Evolutionary conservation across 108 stramenopile genomes (phyloP).

Genomic region (Parietichytrium sp.): DNA sequence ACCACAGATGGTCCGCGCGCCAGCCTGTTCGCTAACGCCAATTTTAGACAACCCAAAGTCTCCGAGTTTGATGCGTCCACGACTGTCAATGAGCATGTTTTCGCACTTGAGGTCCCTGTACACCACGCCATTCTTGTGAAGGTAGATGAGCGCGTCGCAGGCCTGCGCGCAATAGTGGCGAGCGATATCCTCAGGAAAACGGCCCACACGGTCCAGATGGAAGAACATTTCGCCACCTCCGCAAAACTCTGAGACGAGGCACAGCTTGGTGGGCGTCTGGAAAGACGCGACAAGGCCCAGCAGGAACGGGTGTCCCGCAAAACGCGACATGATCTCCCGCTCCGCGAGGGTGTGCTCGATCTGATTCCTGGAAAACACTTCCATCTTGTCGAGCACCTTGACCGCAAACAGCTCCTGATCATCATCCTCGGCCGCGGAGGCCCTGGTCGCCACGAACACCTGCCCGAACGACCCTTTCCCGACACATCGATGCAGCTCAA

Average conservation of each 20-base stretch:
- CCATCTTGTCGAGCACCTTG: conserved; percentile 52
- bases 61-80: conserved; percentile 57
- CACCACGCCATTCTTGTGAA: conserved; percentile 86
- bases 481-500: neutral
- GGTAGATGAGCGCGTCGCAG: conserved; percentile 84
- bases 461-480: conserved; percentile 27
- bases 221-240: conserved; percentile 98
- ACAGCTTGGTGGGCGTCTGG: conserved; percentile 89
- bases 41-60: conserved; percentile 63
- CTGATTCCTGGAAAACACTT: conserved; percentile 76
- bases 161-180: conserved; percentile 95
- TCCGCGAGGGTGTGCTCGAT: conserved; percentile 96
- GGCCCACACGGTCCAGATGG: conserved; percentile 88
- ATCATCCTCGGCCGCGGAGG: neutral
- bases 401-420: conserved; percentile 45
- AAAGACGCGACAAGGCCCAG: conserved; percentile 98
- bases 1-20: conserved; percentile 59
- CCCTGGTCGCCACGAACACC: neutral
- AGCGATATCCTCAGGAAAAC: conserved; percentile 81
- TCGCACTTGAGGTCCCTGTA: conserved; percentile 96
- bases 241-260: conserved; percentile 97
- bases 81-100: conserved; percentile 83
- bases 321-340: conserved; percentile 81
- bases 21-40: neutral
- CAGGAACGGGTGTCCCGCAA: conserved; percentile 91